Base-by-base conservation (phyloP, 2,329 filamentous ascomycete genomes). In the Aspergillus pseudoglaucus region DNA sequence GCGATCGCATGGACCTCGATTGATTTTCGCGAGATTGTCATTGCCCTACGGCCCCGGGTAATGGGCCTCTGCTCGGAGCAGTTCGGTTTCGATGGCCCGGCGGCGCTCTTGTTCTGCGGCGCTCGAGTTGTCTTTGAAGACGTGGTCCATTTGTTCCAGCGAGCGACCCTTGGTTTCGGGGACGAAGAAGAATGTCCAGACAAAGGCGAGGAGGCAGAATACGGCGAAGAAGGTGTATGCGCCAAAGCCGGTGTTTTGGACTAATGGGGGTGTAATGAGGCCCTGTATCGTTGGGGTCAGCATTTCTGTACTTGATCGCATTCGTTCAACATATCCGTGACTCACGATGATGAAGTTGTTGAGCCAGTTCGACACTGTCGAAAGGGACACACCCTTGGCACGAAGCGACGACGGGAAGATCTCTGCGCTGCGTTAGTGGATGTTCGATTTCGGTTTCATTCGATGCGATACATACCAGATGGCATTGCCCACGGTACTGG, bases 371-470 rank as follows among this genome's bases (percentile, higher is more conserved):
- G 76, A 76, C 49, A 76, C 80, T 0, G 82, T 84, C 0, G 80
- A 81, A 2, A 85, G 68, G 1, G 82, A 82, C 0, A 84, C 81
- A 30, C 84, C 84, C 60, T 85, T 87, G 2, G 82, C 81, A 6
- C 82, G 72, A 0, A 80, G 66, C 0, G 73, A 75, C 1, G 75
- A 77, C 0, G 81, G 80, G 39, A 85, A 85, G n/a, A 88, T 81
- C 51, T 88, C 80, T 25, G 75, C 71, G 0, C 66, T 63, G 23
- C 15, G 32, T 57, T 61, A 53, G 53, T 7, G 25, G 40, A 10
- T 8, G 17, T 37, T 37, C 33, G 44, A 12, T n/a, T 43, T 23
- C 7, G 7, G 33, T 3, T 20, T 38, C 4, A 10, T 22, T 6
- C 17, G 4, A 23, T 7, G 5, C 8, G 9, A 20, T 7, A 52